These are phyloP conservation scores for Rhizophagus sp. DNA, from an alignment of 192 early-diverging fungal species.

Conservation along the genomic window DNA sequence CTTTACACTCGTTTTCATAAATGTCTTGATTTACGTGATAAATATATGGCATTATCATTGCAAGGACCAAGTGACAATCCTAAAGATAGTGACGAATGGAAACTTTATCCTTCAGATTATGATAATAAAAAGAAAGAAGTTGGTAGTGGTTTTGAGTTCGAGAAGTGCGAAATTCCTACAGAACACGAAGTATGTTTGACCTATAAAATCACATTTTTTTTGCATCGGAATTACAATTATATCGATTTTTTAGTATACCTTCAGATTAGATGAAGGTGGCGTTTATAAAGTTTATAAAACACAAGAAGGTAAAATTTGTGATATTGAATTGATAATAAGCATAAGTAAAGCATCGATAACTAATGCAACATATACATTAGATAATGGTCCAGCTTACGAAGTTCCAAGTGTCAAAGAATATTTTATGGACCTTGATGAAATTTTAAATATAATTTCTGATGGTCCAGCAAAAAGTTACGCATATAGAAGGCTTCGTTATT, in stretches of 20 bases:
- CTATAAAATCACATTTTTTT: not conserved
- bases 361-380: conserved; percentile 21
- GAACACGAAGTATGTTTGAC: conserved; percentile 34
- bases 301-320: not conserved
- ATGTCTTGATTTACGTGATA: conserved; percentile 78
- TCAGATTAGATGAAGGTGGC: conserved; percentile 59
- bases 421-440: conserved; percentile 80
- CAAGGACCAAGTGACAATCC: conserved; percentile 85
- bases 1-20: conserved; percentile 64
- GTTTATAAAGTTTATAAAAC: conserved; percentile 62
- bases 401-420: conserved; percentile 83
- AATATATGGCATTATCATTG: conserved; percentile 76
- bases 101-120: conserved; percentile 71
- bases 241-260: conserved; percentile 34
- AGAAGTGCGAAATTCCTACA: conserved; percentile 35
- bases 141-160: conserved; percentile 42
- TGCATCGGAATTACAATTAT: not conserved
- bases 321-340: not conserved
- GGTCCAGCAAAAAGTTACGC: conserved; percentile 94
- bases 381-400: conserved; percentile 40
- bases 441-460: conserved; percentile 75
- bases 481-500: conserved; percentile 82
- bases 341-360: not conserved
- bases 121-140: conserved; percentile 37
- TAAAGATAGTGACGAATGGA: conserved; percentile 74